Percentiles rank a stretch among this genome's conserved stretches.
These are phyloP conservation scores for Orobanche coerulescens DNA, from an alignment of 257 asterid species.

Conservation along the genomic window DNA sequence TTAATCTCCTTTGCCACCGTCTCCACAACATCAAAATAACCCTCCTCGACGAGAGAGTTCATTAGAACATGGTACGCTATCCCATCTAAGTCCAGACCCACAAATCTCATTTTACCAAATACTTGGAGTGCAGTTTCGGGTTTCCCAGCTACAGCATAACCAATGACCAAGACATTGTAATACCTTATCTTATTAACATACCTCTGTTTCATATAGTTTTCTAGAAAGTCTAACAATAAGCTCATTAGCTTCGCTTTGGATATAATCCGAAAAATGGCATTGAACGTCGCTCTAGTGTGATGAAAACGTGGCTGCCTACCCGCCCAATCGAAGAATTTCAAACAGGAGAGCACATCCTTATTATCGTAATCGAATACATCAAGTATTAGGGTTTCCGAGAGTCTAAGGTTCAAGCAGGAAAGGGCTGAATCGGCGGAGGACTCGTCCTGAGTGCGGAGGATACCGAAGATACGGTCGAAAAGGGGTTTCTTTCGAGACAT, in stretches of 20 bases:
- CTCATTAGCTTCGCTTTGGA: slow-evolving; percentile 42
- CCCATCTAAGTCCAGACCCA: slow-evolving; percentile 58
- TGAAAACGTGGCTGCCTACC: slow-evolving; percentile 62
- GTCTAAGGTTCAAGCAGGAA: slow-evolving; percentile 39
- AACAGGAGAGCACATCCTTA: slow-evolving; percentile 53
- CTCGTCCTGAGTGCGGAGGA: slow-evolving; percentile 47
- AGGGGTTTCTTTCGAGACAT: slow-evolving; percentile 42
- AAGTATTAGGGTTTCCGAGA: slow-evolving; percentile 45
- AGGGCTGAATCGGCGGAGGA: slow-evolving; percentile 36
- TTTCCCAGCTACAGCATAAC: slow-evolving; percentile 70
- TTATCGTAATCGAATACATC: slow-evolving; percentile 47
- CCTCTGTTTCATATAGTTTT: slow-evolving; percentile 27
- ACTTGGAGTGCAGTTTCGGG: slow-evolving; percentile 57
- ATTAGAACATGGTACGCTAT: slow-evolving; percentile 56
- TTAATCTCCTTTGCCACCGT: slow-evolving; percentile 44
- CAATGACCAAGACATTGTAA: slow-evolving; percentile 53
- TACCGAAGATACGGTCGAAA: slow-evolving; percentile 45
- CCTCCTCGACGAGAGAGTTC: slow-evolving; percentile 65
- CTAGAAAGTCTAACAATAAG: slow-evolving; percentile 48
- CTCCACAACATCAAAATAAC: slow-evolving; percentile 43
- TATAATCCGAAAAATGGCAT: slow-evolving; percentile 54
- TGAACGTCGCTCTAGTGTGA: slow-evolving; percentile 62
- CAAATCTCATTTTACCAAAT: slow-evolving; percentile 75
- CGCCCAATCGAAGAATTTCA: slow-evolving; percentile 93
- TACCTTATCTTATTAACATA: slow-evolving; percentile 28